Percentiles rank a stretch among this genome's conserved stretches.
These are phyloP conservation scores for Euptelea pleiosperma DNA, from an alignment of 164 flowering plant species.

Conservation along the genomic window DNA sequence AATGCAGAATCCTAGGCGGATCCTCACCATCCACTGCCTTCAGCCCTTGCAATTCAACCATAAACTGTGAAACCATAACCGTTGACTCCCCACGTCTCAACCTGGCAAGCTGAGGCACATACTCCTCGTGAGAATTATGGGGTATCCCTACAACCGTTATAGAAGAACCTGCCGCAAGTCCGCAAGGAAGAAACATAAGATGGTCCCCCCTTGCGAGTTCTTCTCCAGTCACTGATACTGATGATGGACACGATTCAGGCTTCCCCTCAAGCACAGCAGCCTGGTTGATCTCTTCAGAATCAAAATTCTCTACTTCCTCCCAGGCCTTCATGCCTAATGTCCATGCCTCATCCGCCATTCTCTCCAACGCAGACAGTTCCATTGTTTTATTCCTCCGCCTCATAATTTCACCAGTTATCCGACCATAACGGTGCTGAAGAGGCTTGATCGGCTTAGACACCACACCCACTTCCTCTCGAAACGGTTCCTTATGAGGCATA, in stretches of 20 bases:
- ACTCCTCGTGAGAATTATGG: conserved; percentile 66
- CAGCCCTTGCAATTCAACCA: conserved; percentile 87
- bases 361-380: conserved; percentile 62
- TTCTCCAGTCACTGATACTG: conserved; percentile 54
- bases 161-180: conserved; percentile 89
- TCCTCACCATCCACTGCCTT: conserved; percentile 90
- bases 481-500: conserved; percentile 33
- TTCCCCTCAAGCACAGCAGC: conserved; percentile 48
- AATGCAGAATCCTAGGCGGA: conserved; percentile 90
- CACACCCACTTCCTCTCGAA: conserved; percentile 26
- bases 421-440: conserved; percentile 49
- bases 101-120: conserved; percentile 56
- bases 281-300: conserved; percentile 29
- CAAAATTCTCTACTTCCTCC: conserved; percentile 54
- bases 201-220: conserved; percentile 44
- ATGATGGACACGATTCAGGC: conserved; percentile 72
- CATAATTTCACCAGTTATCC: conserved; percentile 63
- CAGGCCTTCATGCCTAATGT: conserved; percentile 78
- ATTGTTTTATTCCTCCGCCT: conserved; percentile 41
- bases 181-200: conserved; percentile 87
- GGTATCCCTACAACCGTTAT: conserved; percentile 89
- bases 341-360: conserved; percentile 94
- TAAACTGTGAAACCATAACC: conserved; percentile 82
- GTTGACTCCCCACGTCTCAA: conserved; percentile 31
- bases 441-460: conserved; percentile 34